Conservation (phyloP, 768 basidiomycete species). For the Collybia nuda region DNA sequence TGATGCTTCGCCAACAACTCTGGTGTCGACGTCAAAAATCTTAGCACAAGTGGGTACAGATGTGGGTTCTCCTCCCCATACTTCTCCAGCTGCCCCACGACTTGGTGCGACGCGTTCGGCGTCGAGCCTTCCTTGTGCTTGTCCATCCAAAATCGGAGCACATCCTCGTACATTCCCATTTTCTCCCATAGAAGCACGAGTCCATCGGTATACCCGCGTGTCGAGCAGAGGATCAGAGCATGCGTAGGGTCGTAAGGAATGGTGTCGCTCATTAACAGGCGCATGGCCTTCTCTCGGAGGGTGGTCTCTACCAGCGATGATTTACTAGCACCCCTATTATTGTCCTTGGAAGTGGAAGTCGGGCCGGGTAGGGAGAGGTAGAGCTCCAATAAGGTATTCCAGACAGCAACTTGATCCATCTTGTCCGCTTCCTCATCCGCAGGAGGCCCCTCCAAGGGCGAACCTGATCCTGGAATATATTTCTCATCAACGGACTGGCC, state of each 20-base stretch:
- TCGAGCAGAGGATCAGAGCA: conserved; percentile 93
- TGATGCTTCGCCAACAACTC: conserved; percentile 72
- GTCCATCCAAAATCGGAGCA: conserved; percentile 92
- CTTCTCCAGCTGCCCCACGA: conserved; percentile 68
- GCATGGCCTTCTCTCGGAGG: conserved; percentile 67
- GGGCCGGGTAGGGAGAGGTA: conserved; percentile 67
- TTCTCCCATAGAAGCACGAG: conserved; percentile 91
- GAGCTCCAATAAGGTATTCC: conserved; percentile 95
- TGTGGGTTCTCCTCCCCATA: conserved; percentile 74
- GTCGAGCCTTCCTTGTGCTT: conserved; percentile 42
- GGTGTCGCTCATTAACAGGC: conserved; percentile 57
- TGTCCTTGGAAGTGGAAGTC: background rate
- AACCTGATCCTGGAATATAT: conserved; percentile 10
- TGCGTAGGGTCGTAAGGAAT: conserved; percentile 88
- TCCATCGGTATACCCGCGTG: conserved; percentile 76
- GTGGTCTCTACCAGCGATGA: conserved; percentile 29
- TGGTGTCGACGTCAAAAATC: conserved; percentile 85
- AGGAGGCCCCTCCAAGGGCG: conserved; percentile 11
- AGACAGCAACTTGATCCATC: conserved; percentile 74
- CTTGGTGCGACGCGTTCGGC: conserved; percentile 46
- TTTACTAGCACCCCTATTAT: background rate
- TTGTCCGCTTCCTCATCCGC: conserved; percentile 53
- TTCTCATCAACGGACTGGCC: conserved; percentile 55
- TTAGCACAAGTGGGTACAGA: conserved; percentile 84
- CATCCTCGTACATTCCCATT: conserved; percentile 94